Base-by-base conservation (phyloP, 163 green algal species). In the Scenedesmus sp. region DNA sequence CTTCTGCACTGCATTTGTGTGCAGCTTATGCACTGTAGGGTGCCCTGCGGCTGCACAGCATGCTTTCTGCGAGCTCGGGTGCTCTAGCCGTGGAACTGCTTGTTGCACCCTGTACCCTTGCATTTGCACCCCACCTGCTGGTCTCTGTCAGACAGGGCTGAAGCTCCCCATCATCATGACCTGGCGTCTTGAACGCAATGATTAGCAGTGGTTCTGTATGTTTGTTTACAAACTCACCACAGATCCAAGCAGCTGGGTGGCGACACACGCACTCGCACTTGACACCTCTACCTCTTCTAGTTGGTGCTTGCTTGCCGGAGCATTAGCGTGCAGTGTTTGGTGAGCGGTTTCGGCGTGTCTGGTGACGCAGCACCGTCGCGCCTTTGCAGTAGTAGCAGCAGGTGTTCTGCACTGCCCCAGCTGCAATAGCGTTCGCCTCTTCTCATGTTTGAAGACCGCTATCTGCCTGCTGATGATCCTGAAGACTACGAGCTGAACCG, bases 401-500 rank as follows among this genome's bases (percentile, higher is more conserved):
- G 72, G 33, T 30, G 37, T 46, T 81, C 37, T 81, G 72, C 37
- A 46, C 72, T 81, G 72, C 35, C 65, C 33, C 65, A 76, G 65
- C 65, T 76, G 65, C 65, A 20, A 5, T 76, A 76, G 65, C 65
- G 37, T 20, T 37, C 65, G 18, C 30, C 30, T 76, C 65, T 76
- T 76, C 65, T 76, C 44, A 91, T 87, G 79, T 70, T 91, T 53
- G 44, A 49, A 24, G 87, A 91, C 51, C 61, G 87, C 33, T 91
- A 91, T 43, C 70, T 87, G 78, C 87, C 87, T 87, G 78, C 12
- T 22, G 86, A 91, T 70, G 87, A n/a, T 78, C 42, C 18, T 43
- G 56, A 81, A 40, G 87, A 91, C 33, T 70, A 87, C 61, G 87
- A 91, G 72, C 87, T 87, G 37, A 86, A 59, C 33, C 85, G 65